Conservation (phyloP, 2,329 filamentous ascomycete genomes). For the Aspergillus fumigatiaffinis region DNA sequence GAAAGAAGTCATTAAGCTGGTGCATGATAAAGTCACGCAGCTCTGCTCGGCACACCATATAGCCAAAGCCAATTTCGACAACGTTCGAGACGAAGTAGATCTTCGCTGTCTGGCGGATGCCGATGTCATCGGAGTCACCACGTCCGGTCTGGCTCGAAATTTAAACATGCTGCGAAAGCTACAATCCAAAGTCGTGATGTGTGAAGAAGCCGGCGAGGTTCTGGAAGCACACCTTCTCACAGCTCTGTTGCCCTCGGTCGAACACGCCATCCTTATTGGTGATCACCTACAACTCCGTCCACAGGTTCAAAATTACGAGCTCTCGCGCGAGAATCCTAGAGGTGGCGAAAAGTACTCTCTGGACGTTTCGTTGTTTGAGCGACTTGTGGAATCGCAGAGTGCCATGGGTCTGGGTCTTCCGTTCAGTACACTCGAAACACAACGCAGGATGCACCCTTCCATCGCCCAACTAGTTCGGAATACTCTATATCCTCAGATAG, state of each 20-base stretch:
- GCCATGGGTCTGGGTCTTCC: slow-evolving; percentile 26
- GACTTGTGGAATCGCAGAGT: slow-evolving; percentile 37
- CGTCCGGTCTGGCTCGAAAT: slow-evolving; percentile 46
- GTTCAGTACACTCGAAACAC: slow-evolving; percentile 49
- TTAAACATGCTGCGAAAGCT: slow-evolving; percentile 43
- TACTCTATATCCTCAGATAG: slow-evolving; percentile 54
- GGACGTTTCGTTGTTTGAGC: slow-evolving; percentile 51
- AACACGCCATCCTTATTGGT: slow-evolving; percentile 39
- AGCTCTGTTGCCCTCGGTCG: slow-evolving; percentile 35
- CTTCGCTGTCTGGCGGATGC: slow-evolving; percentile 32
- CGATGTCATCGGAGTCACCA: slow-evolving; percentile 52
- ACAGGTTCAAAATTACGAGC: slow-evolving; percentile 36
- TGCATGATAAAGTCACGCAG: background rate
- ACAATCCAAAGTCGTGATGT: slow-evolving; percentile 48
- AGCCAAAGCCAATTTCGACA: background rate
- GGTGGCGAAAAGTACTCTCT: slow-evolving; percentile 41
- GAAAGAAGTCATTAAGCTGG: background rate
- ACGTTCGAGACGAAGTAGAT: slow-evolving; percentile 17
- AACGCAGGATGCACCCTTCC: slow-evolving; percentile 62
- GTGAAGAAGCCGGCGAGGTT: slow-evolving; percentile 67
- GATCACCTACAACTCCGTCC: slow-evolving; percentile 36
- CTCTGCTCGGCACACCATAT: background rate
- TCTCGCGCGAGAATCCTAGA: slow-evolving; percentile 32
- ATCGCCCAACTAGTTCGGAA: slow-evolving; percentile 57
- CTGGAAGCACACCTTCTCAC: slow-evolving; percentile 56